Evolutionary conservation across 2,329 filamentous ascomycete genomes (phyloP).

Genomic region (Blastomyces parvus): DNA sequence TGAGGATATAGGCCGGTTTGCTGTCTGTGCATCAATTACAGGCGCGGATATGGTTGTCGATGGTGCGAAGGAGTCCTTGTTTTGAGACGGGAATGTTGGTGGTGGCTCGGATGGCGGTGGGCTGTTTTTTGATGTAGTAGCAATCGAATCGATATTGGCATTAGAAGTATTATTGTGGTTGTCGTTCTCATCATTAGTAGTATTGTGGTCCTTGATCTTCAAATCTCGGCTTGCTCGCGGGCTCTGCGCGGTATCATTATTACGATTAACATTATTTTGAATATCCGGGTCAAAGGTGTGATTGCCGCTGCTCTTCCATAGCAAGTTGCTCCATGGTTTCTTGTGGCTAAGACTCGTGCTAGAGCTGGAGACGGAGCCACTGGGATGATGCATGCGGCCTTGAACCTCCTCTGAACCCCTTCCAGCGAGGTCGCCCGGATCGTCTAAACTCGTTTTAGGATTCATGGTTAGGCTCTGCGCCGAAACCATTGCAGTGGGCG

Average conservation of each 20-base stretch:
- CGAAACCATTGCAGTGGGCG: background rate
- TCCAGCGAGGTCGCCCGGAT: background rate
- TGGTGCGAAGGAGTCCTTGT: background rate
- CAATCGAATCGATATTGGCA: background rate
- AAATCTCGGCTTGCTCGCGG: background rate
- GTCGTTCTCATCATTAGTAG: background rate
- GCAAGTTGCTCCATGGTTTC: slow-evolving; percentile 32
- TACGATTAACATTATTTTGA: background rate
- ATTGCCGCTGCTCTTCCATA: slow-evolving; percentile 19
- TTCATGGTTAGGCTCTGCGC: background rate
- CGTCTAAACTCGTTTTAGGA: background rate
- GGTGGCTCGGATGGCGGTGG: background rate
- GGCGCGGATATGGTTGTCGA: background rate
- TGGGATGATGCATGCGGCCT: slow-evolving; percentile 22
- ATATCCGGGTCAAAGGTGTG: background rate
- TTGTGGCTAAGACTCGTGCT: slow-evolving; percentile 16
- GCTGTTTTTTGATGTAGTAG: background rate
- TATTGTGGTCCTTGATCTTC: background rate
- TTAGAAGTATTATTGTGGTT: background rate
- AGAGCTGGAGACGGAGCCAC: slow-evolving; percentile 10
- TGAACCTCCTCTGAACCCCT: slow-evolving; percentile 16
- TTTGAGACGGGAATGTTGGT: background rate
- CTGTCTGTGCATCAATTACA: background rate
- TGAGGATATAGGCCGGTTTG: slow-evolving; percentile 3
- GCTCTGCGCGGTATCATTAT: background rate